Base-by-base conservation (phyloP, 2,329 filamentous ascomycete species). In the Aspergillus pseudoterreus region DNA sequence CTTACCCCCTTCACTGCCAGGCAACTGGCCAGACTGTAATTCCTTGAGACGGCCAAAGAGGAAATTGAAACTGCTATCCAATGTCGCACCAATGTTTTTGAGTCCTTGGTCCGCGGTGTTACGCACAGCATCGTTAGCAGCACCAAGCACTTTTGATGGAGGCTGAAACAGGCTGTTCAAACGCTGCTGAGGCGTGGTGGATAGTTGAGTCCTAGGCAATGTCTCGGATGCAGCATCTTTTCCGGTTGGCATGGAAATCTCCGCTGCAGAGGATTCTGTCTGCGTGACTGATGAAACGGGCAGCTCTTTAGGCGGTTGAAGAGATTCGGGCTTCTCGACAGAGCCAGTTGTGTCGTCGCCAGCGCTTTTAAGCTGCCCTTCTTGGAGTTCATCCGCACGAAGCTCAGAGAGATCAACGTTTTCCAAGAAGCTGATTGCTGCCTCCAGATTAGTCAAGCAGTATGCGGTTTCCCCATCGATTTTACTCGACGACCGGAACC, bases 391-490 rank as follows among this genome's bases (percentile, higher is more conserved):
- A 57, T 96, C 89, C 5, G 86, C 86, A 47, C 91, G 84, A 6
- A 99, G 76, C 22, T 88, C 96, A 6, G 92, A 89, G 21, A 99
- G 79, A 68, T 99, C 94, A 24, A 99, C 94, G 0, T 92, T 97
- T 64, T 97, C 89, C 12, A 99, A 76, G 64, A 99, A 99, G 47
- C 88, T 92, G 50, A 97, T 90, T 52, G 92, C 88, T 15, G 94
- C 94, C 71, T 99, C 94, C 1, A 99, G 80, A 60, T 96, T 99
- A 38, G 95, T 96, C 51, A 99, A 77, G 65, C 94, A 97, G 70
- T 99, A 99, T 1, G 94, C 92, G 11, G 92, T 88, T 71, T 99
- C 94, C 14, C 94, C 94, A 51, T 95, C 90, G 35, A 97, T 82
- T 63, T 92, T 96, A 57, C 79, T 85, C 47, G 89, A 83, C 68